Evolutionary conservation across 2,329 filamentous ascomycete species (phyloP), one percentile per base, ranked within the genome.

Genomic region (Exserohilum rostratum): DNA sequence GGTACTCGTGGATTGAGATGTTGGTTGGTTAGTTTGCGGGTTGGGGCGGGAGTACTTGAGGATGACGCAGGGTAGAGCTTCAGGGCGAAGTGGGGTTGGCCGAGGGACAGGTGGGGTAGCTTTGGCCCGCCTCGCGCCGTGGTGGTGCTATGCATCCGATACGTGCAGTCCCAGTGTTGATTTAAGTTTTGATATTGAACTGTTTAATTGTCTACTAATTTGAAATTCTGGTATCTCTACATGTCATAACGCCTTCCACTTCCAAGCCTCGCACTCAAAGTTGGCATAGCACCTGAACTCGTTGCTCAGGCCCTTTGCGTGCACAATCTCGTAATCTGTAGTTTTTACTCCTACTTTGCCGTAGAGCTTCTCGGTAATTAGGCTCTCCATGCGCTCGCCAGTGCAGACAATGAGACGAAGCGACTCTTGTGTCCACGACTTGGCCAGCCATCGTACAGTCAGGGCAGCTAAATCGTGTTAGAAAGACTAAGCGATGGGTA

Each of bases 211-310:
- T 39, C 33, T 39, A 48, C 33, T 45, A 27, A 13, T 13, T 38
- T 34, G 33, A 13, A 18, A 15, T n/a, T 27, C 27, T 9, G n/a
- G 17, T 12, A 27, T 30, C 15, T 20, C 17, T 39, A 15, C 40
- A 25, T 48, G 37, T 58, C 50, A 62, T 55, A 57, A 50, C 17
- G 49, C 51, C 12, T 42, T 57, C 71, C 72, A 77, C 33, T 68
- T 73, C 77, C 78, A 80, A 11, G 61, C 61, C 13, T 76, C 76
- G 64, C 86, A 85, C 71, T 90, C 87, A 68, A 90, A 93, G 68
- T 90, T 93, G 20, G 90, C 85, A 68, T 91, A 93, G 73, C 88
- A 92, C 68, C 85, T 83, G 70, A 92, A 95, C 74, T 91, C 89
- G 68, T 95, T 95, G 73, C 88, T 90, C 55, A 95, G 76, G 0